Evolutionary conservation across 1,284 basidiomycete genomes (phyloP), one percentile per base, ranked within the genome.

Genomic region (Cutaneotrichosporon mucoides): DNA sequence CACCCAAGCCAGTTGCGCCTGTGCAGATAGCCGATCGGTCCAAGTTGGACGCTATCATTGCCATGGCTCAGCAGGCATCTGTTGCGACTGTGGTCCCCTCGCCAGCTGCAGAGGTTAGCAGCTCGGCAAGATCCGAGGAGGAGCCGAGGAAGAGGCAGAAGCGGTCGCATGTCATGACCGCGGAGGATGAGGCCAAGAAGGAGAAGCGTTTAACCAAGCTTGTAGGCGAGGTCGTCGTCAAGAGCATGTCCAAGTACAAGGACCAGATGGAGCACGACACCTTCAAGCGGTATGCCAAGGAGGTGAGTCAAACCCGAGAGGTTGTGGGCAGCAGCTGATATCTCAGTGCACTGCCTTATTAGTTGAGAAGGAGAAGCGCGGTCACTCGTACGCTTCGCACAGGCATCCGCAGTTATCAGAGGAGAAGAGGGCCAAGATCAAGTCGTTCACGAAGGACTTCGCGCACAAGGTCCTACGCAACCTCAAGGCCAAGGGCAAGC

Each of bases 201-300:
- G 90, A 94, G 78, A 93, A 90, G 82, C 80, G 84, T 66, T 76
- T 97, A 63, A 76, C 86, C 66, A 92, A 91, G 75, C 82, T 97
- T 24, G 85, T 99, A 7, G 89, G 92, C 24, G 86, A 87, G 12
- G 84, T 96, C 2, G 94, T 98, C 36, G 95, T 99, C 43, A 88
- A 86, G 73, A 86, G 83, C 61, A 92, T 98, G 90, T 90, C 88
- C 55, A 95, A 93, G 79, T 87, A 96, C 75, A 84, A 86, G 65
- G 83, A 88, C 58, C 80, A 86, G 59, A 84, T 98, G 78, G 88
- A 90, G 57, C 84, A 86, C 57, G 92, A 96, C 4, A 79, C 83
- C 55, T 98, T 99, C 83, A 99, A 99, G 82, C 88, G 88, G 71
- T 87, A 96, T 71, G 95, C 96, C 6, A 92, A 92, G 73, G 92